A percentile compares a stretch with the other conserved stretches of the same genome.
phyloP scores from a whole-genome alignment of 2,329 filamentous ascomycete genomes.

The Nakataea oryzae region DNA sequence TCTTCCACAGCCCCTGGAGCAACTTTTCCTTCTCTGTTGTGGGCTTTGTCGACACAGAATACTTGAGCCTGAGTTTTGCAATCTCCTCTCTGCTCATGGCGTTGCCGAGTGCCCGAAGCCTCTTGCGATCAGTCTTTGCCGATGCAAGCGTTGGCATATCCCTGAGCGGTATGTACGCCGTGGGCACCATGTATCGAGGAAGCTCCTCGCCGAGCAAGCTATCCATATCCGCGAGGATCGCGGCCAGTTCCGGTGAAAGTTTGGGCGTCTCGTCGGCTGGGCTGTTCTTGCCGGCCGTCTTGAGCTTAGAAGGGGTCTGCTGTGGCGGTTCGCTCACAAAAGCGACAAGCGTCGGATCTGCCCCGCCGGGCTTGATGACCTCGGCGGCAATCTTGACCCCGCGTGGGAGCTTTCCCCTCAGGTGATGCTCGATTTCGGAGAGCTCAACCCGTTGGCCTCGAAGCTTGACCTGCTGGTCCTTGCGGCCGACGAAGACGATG shows the following conservation, averaged over 20 bases:
- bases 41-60: conserved; percentile 14
- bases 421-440: conserved; percentile 8
- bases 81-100: conserved; percentile 29
- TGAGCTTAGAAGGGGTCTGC: background rate
- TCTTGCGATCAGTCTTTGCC: conserved; percentile 38
- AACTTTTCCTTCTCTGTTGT: conserved; percentile 26
- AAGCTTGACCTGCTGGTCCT: conserved; percentile 45
- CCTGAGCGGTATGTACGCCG: conserved; percentile 31
- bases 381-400: conserved; percentile 16
- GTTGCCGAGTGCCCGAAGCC: conserved; percentile 31
- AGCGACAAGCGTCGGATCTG: conserved; percentile 8
- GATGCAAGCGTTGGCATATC: conserved; percentile 36
- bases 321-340: conserved; percentile 10
- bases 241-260: conserved; percentile 15
- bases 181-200: conserved; percentile 36
- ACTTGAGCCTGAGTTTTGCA: conserved; percentile 19
- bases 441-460: conserved; percentile 42
- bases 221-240: conserved; percentile 20
- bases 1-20: conserved; percentile 22
- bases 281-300: background rate
- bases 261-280: background rate
- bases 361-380: conserved; percentile 14
- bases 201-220: conserved; percentile 21
- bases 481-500: conserved; percentile 33
- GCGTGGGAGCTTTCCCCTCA: conserved; percentile 8